Evolutionary conservation across 208 protist genomes (phyloP), one percentile per base, ranked within the genome.

Genomic region (Lotmaria passim): DNA sequence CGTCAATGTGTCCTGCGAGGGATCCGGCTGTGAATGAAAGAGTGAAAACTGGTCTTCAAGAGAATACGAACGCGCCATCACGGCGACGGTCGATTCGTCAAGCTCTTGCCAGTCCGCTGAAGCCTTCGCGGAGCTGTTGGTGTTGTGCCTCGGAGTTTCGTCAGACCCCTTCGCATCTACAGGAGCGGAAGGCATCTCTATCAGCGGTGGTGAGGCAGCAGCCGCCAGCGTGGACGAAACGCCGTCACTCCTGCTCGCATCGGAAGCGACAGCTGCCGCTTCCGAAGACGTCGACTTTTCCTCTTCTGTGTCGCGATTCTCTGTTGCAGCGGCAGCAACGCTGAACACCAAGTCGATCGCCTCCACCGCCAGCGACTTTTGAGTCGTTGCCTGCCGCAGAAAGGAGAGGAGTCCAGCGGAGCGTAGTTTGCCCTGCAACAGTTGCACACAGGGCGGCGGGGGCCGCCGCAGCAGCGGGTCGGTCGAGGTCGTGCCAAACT

Each of bases 281-380:
- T 51, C n/a, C n/a, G n/a, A n/a, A n/a, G n/a, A n/a, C n/a, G n/a
- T n/a, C n/a, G n/a, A n/a, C n/a, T n/a, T n/a, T n/a, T n/a, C n/a
- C n/a, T n/a, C n/a, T n/a, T n/a, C n/a, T n/a, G n/a, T n/a, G 15
- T 51, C 28, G 15, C 15, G 41, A 10, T 46, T 17, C 11, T 46
- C 41, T 10, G 15, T 19, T 19, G 41, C n/a, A 3, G 41, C 33
- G 3, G 53, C 44, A 11, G 55, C 30, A 30, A 71, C 55, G 24
- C 61, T 67, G 43, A 77, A 70, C 14, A 77, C 47, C 21, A 77
- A n/a, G 38, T 77, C 63, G 15, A 77, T 43, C n/a, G 57, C 46
- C 36, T 77, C 71, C 17, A 77, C 63, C 1, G 62, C 7, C 41
- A 69, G 31, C 31, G 71, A 77, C 52, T 77, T 77, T 38, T 71